Percentiles rank a stretch among this genome's conserved stretches.
These are phyloP conservation scores for Lasiodiplodia citricola DNA, from an alignment of 2,329 filamentous ascomycete genomes.

Conservation along the genomic window DNA sequence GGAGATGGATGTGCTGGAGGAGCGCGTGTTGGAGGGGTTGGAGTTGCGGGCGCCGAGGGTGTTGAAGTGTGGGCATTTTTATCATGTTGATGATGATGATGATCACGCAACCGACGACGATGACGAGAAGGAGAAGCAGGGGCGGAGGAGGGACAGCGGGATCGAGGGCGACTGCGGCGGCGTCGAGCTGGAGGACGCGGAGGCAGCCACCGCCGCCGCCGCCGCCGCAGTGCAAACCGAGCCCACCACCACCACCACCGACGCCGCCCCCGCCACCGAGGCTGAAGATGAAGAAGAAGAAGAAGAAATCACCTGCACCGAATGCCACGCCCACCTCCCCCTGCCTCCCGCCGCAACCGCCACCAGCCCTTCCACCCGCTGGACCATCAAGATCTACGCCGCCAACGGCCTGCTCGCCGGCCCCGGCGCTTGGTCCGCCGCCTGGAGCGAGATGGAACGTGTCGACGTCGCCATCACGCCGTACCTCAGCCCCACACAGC, in stretches of 20 bases:
- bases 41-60: conserved; percentile 74
- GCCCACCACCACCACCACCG: too few relatives aligned
- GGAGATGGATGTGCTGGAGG: conserved; percentile 80
- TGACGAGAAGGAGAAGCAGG: conserved; percentile 50
- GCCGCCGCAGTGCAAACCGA: too few relatives aligned
- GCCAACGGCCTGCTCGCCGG: conserved; percentile 90
- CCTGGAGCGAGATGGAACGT: conserved; percentile 98
- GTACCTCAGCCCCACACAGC: conserved; percentile 64
- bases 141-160: conserved; percentile 40
- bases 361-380: conserved; percentile 55
- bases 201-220: too few relatives aligned
- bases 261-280: too few relatives aligned
- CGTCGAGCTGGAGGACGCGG: too few relatives aligned
- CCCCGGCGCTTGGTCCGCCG: conserved; percentile 85
- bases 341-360: neutral
- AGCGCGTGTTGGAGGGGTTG: conserved; percentile 74
- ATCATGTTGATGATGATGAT: conserved; percentile 43
- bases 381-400: conserved; percentile 87
- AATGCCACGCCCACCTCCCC: conserved; percentile 2
- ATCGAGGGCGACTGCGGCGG: too few relatives aligned
- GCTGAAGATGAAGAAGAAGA: too few relatives aligned
- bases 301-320: conserved; percentile 4
- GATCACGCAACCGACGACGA: conserved; percentile 33
- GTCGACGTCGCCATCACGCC: conserved; percentile 92
- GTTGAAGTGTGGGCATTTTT: conserved; percentile 77